phyloP scores from a whole-genome alignment of 352 stramenopile genomes.

The Pythium rhizo-oryzae region DNA sequence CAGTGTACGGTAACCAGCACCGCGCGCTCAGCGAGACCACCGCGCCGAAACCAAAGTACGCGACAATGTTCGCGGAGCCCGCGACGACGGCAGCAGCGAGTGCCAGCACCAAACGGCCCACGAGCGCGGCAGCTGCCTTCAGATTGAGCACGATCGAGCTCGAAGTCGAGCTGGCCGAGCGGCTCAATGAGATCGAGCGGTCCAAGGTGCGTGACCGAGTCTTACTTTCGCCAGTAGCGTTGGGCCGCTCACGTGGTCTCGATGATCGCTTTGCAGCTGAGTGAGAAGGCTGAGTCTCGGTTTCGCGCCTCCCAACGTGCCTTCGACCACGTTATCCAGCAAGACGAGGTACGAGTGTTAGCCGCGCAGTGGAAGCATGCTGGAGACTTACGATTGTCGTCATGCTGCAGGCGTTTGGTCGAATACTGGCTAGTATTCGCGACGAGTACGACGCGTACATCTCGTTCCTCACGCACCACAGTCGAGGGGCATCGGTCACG shows the following conservation, averaged over 20 bases:
- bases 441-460: conserved; percentile 66
- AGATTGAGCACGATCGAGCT: conserved; percentile 54
- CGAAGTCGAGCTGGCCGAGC: conserved; percentile 65
- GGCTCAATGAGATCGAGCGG: conserved; percentile 66
- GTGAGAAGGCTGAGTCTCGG: conserved; percentile 52
- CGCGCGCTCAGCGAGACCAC: neutral
- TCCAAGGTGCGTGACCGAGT: conserved; percentile 42
- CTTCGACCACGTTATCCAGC: conserved; percentile 54
- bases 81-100: neutral
- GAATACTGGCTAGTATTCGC: conserved; percentile 55
- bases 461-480: conserved; percentile 32
- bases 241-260: neutral
- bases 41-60: conserved; percentile 9
- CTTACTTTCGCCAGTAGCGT: neutral
- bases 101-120: conserved; percentile 11
- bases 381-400: neutral
- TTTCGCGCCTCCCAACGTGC: conserved; percentile 53
- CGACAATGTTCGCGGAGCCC: conserved; percentile 26
- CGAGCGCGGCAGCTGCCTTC: conserved; percentile 34
- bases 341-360: conserved; percentile 50
- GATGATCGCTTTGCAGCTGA: conserved; percentile 37
- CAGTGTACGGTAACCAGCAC: conserved; percentile 3
- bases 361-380: too few relatives aligned
- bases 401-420: conserved; percentile 45
- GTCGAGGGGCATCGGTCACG: neutral